Evolutionary conservation across 2,329 filamentous ascomycete species (phyloP), one percentile per base, ranked within the genome.

Genomic region (Calonectria pauciramosa): DNA sequence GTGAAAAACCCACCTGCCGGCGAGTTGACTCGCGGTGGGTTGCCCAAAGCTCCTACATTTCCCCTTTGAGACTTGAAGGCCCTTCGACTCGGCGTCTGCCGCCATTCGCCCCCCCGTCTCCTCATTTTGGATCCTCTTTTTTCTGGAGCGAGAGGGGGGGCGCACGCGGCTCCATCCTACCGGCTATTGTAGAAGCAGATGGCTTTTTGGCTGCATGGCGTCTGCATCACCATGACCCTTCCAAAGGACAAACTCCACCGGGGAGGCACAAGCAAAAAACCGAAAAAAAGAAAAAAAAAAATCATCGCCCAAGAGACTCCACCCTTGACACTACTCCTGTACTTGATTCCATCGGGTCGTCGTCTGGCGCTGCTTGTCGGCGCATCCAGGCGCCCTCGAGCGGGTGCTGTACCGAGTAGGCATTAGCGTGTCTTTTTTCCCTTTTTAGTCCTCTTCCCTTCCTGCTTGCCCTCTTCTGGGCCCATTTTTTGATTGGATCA

Each of bases 371-470:
- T 60, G 56, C 56, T 60, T n/a, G 32, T 36, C 56, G 56, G 56
- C 32, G 56, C 56, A 60, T 60, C 56, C 34, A 60, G 30, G 32
- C 32, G 56, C 56, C 56, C 56, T 60, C 14, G 26, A 54, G n/a
- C 32, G 32, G 56, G 56, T 60, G 56, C 32, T 60, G 56, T 38
- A 60, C 56, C 13, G 51, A 54, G 51, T 34, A 60, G 56, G 56
- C 20, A 23, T 36, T 77, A 59, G 70, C 68, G 32, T 63, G 49
- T 18, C 38, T 67, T 28, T 51, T 60, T 64, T 66, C 54, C 59
- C 28, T 71, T 51, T 49, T 44, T 66, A 41, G 69, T 72, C 51
- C 23, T 69, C 20, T 65, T 70, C 47, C 13, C 59, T 56, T 66
- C 69, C 65, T 73, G 44, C 44, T 44, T 60, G 67, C 56, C 38